Evolutionary conservation across 108 stramenopile genomes (phyloP).

Genomic region (Aureococcus anophagefferens): DNA sequence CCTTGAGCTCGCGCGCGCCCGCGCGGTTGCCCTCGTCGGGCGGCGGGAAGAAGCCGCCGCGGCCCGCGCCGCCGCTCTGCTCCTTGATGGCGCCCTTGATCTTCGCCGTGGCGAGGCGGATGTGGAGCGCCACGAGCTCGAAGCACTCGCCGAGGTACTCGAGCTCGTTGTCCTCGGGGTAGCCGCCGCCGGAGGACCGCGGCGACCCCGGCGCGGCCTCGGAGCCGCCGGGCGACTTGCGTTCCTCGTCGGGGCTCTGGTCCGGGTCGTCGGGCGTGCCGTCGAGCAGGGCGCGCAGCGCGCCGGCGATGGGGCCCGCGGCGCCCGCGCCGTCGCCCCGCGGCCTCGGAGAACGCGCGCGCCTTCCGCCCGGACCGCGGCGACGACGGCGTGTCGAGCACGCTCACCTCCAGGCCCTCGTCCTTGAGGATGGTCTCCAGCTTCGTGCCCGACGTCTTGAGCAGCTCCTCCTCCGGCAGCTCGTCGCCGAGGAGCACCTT

Average conservation of each 20-base stretch:
- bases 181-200: not conserved
- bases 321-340: too few species aligned
- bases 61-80: not conserved
- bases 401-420: not conserved
- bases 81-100: slow-evolving; percentile 15
- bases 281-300: too few species aligned
- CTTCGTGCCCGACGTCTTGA: not conserved
- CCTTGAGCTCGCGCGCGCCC: not conserved
- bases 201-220: too few species aligned
- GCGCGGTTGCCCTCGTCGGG: not conserved
- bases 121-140: slow-evolving; percentile 7
- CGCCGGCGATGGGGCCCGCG: too few species aligned
- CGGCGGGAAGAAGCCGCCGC: too few species aligned
- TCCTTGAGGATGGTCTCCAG: not conserved
- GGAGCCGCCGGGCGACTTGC: not conserved
- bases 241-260: not conserved
- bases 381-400: not conserved
- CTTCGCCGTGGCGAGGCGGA: slow-evolving; percentile 1
- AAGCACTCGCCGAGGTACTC: slow-evolving; percentile 19
- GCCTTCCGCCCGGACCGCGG: too few species aligned
- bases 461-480: not conserved
- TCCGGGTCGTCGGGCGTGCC: too few species aligned
- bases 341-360: too few species aligned
- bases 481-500: not conserved
- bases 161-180: slow-evolving; percentile 3